Base-by-base conservation (phyloP, 1,139 yeast species). In the Saccharomyces hybrid region DNA sequence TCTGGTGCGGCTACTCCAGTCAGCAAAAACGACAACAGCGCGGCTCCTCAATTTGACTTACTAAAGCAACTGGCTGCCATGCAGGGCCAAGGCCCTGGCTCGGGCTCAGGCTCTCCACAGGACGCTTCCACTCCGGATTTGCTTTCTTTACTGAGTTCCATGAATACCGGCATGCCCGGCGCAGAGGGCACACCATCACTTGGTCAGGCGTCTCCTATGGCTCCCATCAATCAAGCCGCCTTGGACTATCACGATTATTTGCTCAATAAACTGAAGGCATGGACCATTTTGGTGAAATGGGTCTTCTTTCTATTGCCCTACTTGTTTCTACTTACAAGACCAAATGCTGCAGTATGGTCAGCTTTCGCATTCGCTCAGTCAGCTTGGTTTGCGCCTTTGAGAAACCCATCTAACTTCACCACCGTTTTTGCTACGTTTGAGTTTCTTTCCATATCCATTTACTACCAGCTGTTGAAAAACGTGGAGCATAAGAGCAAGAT, bases 401-500 rank as follows among this genome's bases (percentile, higher is more conserved):
- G 57, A n/a, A 58, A 62, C 38, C 60, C 64, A 46, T 58, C 70
- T 13, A 64, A 65, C 28, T 73, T 75, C 60, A 73, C 74, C 59
- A 68, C 71, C 55, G 61, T 72, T 1, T 67, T 73, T 49, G 64
- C 69, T 2, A 62, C 75, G 3, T 62, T 75, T 34, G 76, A 73
- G 57, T 64, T 70, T 19, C 58, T 71, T 3, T 65, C 71, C 8
- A 66, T 73, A 13, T 62, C 75, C 3, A 62, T 70, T 50, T 70
- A 70, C 48, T 62, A 67, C 46, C 70, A 68, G 51, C 63, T 60
- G 52, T 58, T 65, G 34, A 65, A 62, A 46, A 62, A 59, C 23
- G 59, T 69, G 26, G 73, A 70, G 49, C 62, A 53, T 34, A 50
- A 57, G 3, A 62, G 62, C 44, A 62, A 63, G 8, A 63, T 67